These are phyloP conservation scores for Pseudocercospora musae DNA, from an alignment of 2,329 filamentous ascomycete genomes.

Conservation along the genomic window DNA sequence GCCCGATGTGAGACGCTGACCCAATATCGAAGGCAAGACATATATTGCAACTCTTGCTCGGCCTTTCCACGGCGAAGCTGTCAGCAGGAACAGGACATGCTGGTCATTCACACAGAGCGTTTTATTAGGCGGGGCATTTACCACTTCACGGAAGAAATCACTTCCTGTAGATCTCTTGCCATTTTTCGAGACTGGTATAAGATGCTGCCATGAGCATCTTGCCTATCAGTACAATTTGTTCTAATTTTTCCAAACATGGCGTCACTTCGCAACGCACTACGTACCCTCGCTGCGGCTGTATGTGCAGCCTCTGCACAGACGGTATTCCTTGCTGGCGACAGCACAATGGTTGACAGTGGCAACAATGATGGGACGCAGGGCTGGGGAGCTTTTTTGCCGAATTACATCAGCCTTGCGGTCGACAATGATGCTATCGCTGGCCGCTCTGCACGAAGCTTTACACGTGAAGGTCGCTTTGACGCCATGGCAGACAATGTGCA, in stretches of 20 bases:
- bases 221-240: background rate
- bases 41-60: background rate
- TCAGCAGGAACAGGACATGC: background rate
- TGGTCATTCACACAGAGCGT: background rate
- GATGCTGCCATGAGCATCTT: background rate
- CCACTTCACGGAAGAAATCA: background rate
- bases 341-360: constrained; percentile 56
- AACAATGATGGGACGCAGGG: constrained; percentile 48
- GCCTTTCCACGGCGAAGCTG: background rate
- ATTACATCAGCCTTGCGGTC: constrained; percentile 51
- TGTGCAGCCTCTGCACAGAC: constrained; percentile 30
- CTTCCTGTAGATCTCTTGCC: background rate
- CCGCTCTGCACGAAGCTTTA: constrained; percentile 64
- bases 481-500: constrained; percentile 53
- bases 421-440: constrained; percentile 65
- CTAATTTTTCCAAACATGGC: background rate
- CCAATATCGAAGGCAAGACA: background rate
- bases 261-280: background rate
- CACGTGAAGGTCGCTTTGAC: constrained; percentile 62
- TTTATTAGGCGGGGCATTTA: background rate
- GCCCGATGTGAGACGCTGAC: background rate
- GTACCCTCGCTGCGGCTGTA: background rate
- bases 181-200: background rate
- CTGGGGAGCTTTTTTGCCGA: constrained; percentile 60
- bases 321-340: constrained; percentile 59